Conservation (phyloP, 2,329 filamentous ascomycete genomes). For the Aspergillus hortae region DNA sequence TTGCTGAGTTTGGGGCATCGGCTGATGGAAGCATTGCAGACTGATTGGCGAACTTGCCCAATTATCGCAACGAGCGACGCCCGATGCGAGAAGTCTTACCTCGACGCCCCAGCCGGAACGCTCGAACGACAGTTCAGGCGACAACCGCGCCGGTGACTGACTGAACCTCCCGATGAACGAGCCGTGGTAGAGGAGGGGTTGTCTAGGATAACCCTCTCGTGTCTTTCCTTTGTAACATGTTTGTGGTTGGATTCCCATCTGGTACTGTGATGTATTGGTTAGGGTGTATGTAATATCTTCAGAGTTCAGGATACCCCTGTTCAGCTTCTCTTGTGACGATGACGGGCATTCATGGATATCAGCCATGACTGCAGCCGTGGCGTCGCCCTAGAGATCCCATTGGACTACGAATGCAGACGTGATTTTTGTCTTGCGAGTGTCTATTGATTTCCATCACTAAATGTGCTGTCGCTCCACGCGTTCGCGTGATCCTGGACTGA, state of each 20-base stretch:
- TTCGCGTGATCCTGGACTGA: too few species aligned
- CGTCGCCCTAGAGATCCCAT: not conserved
- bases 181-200: not conserved
- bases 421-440: not conserved
- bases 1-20: not conserved
- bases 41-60: conserved; percentile 38
- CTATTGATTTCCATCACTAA: too few species aligned
- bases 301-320: conserved; percentile 25
- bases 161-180: conserved; percentile 3
- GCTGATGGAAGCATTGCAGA: conserved; percentile 21
- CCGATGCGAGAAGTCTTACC: conserved; percentile 25
- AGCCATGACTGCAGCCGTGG: not conserved
- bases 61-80: conserved; percentile 29
- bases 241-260: conserved; percentile 2
- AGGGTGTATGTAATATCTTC: conserved; percentile 23
- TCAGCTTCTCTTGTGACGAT: conserved; percentile 4
- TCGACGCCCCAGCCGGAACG: conserved; percentile 27
- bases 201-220: conserved; percentile 3
- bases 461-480: too few species aligned
- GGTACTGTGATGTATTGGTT: conserved; percentile 17
- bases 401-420: not conserved
- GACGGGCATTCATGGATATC: not conserved
- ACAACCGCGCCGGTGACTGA: conserved; percentile 12
- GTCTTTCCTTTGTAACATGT: conserved; percentile 12
- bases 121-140: conserved; percentile 6